These are phyloP conservation scores for Vitis hybrid DNA, from an alignment of 177 flowering plant genomes.

Conservation along the genomic window DNA sequence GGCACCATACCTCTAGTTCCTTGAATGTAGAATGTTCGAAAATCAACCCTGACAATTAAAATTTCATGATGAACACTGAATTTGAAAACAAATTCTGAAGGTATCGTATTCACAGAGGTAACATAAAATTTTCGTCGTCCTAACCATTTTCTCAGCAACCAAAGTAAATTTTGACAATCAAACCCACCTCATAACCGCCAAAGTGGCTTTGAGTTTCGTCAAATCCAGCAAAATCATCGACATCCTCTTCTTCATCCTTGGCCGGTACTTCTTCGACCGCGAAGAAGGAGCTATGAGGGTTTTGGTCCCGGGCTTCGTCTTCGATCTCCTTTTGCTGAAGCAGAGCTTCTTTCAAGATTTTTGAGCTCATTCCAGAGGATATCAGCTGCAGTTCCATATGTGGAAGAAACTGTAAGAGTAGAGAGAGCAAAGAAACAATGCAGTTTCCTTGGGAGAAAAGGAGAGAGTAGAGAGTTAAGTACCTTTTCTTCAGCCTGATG, in stretches of 20 bases:
- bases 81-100: too few relatives aligned
- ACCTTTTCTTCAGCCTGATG: constrained; percentile 62
- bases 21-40: too few relatives aligned
- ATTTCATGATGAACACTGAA: too few relatives aligned
- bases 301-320: constrained; percentile 39
- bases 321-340: constrained; percentile 75
- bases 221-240: constrained; percentile 66
- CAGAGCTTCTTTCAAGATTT: constrained; percentile 71
- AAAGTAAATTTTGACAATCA: not conserved
- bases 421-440: not conserved
- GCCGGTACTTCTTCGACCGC: constrained; percentile 17
- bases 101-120: too few relatives aligned
- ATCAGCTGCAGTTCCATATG: constrained; percentile 22
- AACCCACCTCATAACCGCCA: constrained; percentile 45
- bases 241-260: constrained; percentile 34
- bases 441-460: not conserved
- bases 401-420: not conserved
- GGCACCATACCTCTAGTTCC: too few relatives aligned
- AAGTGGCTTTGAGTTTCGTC: constrained; percentile 68
- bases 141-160: not conserved
- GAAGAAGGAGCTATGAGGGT: constrained; percentile 27
- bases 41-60: too few relatives aligned
- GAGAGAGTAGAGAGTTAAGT: not conserved
- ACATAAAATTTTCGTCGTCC: not conserved
- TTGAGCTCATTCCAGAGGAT: constrained; percentile 53